Base-by-base conservation (phyloP, 345 rosid genomes). In the Psidium guajava region DNA sequence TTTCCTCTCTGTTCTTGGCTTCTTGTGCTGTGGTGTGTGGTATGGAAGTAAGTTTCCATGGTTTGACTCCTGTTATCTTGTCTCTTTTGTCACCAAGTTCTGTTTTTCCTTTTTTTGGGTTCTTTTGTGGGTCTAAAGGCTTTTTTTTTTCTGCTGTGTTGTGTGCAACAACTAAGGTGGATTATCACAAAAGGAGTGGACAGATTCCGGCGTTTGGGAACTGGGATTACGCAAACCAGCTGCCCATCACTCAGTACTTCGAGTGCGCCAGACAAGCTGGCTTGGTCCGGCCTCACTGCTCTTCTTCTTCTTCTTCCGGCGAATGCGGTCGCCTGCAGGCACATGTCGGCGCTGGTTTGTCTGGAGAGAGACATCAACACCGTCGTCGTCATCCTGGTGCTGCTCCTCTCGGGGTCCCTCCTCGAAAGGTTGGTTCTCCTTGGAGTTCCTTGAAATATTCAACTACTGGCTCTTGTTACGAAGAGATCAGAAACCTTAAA, bases 261-360 rank as follows among this genome's bases (percentile, higher is more conserved):
- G 99, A 97, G 89, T 85, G 91, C 82, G 97, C 99, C 81, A 92
- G 98, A 87, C 97, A 95, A 86, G 98, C 99, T 56, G 99, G 99
- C 61, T 87, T 97, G 84, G 85, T 93, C 42, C 93, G 95, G 74
- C 89, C 87, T 87, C 91, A 92, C 77, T 69, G 77, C 77, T 18
- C 75, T 20, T 64, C 77, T 69, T 69, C 77, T 69, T 90, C 92
- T 61, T 93, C 96, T 54, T 94, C 95, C 6, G 97, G 97, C 7
- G 97, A 93, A 82, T 92, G 92, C 20, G 92, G 87, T 64, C 92
- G 85, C 11, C 84, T 47, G 47, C 77, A 36, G 47, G 47, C 77
- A 21, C 77, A 4, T 11, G 25, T 40, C 47, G 11, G 47, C 0
- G 77, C 47, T 69, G 44, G 77, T 36, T 36, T 36, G 77, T 69